Base-by-base conservation (phyloP, 192 early-diverging fungal species). In the Globomyces pollinis-pini region DNA sequence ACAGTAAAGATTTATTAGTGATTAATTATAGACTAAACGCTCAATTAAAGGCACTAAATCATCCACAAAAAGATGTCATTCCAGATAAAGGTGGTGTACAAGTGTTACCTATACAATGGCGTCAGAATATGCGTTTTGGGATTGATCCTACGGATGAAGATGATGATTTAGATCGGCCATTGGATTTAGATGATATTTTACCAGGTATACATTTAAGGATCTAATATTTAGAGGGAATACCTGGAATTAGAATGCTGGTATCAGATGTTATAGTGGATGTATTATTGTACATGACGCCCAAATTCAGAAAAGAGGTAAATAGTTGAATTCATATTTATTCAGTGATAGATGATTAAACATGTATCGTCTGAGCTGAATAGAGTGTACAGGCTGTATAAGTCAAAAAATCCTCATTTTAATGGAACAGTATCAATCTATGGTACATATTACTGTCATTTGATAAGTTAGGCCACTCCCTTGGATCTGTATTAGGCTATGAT, bases 171-270 rank as follows among this genome's bases (percentile, higher is more conserved):
- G 85, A 86, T 38, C 72, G 79, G 11, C 76, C 76, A 28, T 76
- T 86, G 0, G 81, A 80, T 13, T 61, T 93, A 41, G 79, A 84
- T 13, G 89, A 93, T 59, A 82, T 93, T 30, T 84, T 85, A 29
- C 66, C 88, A 28, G n/a, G n/a, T n/a, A n/a, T n/a, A n/a, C n/a
- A n/a, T n/a, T n/a, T n/a, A n/a, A n/a, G n/a, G n/a, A n/a, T n/a
- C n/a, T n/a, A n/a, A n/a, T n/a, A n/a, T n/a, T n/a, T n/a, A n/a
- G 91, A 93, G 6, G 86, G 88, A 7, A 85, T 91, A 16, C 89
- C 87, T 21, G 83, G 81, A 23, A 86, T 91, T 26, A 73, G 91
- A 24, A 84, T 79, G 64, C 60, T 93, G 34, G 86, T 90, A 7
- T 88, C 86, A 0, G 89, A 93, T 64, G 87, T 93, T 2, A 70